Evolutionary conservation across 2,329 filamentous ascomycete species (phyloP).

Genomic region (Epichloe gansuensis): DNA sequence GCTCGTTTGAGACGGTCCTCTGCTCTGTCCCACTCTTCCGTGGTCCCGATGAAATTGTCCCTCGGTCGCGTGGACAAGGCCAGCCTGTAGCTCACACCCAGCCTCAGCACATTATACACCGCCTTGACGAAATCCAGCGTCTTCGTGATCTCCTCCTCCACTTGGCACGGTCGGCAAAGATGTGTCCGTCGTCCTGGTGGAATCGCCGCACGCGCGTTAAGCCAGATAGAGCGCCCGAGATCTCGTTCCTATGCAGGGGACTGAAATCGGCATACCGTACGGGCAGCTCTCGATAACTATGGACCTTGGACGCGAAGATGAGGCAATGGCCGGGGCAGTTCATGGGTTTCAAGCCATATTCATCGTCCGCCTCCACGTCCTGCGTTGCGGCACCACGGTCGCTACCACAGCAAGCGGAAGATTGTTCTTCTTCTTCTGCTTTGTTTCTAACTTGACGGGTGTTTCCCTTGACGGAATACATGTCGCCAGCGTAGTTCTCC

Average conservation of each 20-base stretch:
- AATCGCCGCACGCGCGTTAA: constrained; percentile 76
- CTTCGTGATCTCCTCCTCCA: constrained; percentile 59
- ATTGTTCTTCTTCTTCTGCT: neutral
- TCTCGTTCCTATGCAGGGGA: constrained; percentile 75
- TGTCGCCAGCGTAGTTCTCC: constrained; percentile 83
- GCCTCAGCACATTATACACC: constrained; percentile 56
- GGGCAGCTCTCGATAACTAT: constrained; percentile 70
- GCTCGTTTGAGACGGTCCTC: constrained; percentile 28
- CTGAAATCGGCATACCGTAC: constrained; percentile 82
- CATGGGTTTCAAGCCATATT: constrained; percentile 84
- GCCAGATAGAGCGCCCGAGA: constrained; percentile 69
- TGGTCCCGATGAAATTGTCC: constrained; percentile 64
- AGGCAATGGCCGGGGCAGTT: constrained; percentile 86
- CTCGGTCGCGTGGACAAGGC: constrained; percentile 67
- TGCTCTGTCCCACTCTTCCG: constrained; percentile 47
- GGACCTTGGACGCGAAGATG: constrained; percentile 61
- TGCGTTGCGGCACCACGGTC: constrained; percentile 11
- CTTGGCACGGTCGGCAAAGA: constrained; percentile 70
- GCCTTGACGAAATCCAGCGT: constrained; percentile 64
- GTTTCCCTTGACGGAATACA: constrained; percentile 66
- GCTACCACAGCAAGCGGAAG: constrained; percentile 21
- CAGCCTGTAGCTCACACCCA: constrained; percentile 59
- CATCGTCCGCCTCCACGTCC: constrained; percentile 49
- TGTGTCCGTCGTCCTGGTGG: constrained; percentile 84
- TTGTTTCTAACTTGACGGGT: constrained; percentile 12